Conservation (phyloP, 129 eudicot genomes). For the Glebionis coronaria region DNA sequence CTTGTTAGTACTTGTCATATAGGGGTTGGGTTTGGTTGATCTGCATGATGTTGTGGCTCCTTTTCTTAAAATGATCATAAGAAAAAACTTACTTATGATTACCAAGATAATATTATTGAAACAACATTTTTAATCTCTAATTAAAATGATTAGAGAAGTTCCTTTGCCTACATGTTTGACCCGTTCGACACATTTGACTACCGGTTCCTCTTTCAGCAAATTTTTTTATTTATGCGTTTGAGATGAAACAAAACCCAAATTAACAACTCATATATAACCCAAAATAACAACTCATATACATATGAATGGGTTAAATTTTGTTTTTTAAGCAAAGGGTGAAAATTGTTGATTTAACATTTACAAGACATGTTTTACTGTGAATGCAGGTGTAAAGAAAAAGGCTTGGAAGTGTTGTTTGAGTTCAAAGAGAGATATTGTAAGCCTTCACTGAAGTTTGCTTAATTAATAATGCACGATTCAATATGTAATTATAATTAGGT, state of each 20-base stretch:
- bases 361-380: not conserved
- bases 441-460: constrained; percentile 17
- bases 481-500: constrained; percentile 3
- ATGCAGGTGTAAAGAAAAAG: constrained; percentile 25
- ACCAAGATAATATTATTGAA: not conserved
- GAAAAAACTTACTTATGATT: not conserved
- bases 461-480: constrained; percentile 4
- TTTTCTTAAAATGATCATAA: not conserved
- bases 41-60: not conserved
- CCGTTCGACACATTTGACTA: not conserved
- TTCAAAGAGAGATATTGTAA: constrained; percentile 9
- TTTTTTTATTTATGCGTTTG: not conserved
- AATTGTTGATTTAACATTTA: not conserved
- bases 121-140: no score
- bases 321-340: not conserved
- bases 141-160: no score
- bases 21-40: not conserved
- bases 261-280: not conserved
- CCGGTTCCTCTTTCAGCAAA: not conserved
- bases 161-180: not conserved
- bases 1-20: not conserved
- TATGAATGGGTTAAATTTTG: not conserved
- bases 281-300: no score
- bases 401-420: constrained; percentile 1
- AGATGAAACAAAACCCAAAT: not conserved